A percentile compares a stretch with the other conserved stretches of the same genome.
These are phyloP conservation scores for Hanseniaspora lachancei DNA, from an alignment of 805 yeast species.

Conservation along the genomic window DNA sequence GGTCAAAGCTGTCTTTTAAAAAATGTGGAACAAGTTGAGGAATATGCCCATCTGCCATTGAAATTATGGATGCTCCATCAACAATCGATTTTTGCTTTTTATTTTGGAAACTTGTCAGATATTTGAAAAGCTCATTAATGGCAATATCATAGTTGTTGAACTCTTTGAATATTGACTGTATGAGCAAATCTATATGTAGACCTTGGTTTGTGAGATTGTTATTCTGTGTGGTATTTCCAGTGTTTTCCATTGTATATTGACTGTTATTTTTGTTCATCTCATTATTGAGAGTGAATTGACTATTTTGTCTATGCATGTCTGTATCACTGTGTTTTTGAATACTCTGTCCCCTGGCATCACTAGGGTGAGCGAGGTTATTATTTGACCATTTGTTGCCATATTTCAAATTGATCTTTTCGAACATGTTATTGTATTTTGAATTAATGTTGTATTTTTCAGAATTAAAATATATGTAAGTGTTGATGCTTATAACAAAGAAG, in stretches of 20 bases:
- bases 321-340: neutral
- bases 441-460: constrained; percentile 14
- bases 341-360: neutral
- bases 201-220: constrained; percentile 7
- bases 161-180: constrained; percentile 19
- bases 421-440: neutral
- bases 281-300: neutral
- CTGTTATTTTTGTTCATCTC: neutral
- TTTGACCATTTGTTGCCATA: neutral
- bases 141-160: constrained; percentile 24
- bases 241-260: neutral
- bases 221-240: neutral
- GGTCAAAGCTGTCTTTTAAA: constrained; percentile 40
- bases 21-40: constrained; percentile 65
- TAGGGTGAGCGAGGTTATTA: neutral
- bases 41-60: constrained; percentile 19
- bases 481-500: constrained; percentile 50
- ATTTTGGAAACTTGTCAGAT: constrained; percentile 20
- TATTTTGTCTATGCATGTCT: neutral
- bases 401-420: neutral
- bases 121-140: constrained; percentile 22
- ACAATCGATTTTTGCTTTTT: constrained; percentile 15
- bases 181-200: constrained; percentile 14
- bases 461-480: constrained; percentile 48
- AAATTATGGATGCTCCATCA: neutral